Percentiles rank a stretch among this genome's conserved stretches.
Conservation (phyloP, 2,329 filamentous ascomycete genomes). For the Rhytidhysteron rufulum region DNA sequence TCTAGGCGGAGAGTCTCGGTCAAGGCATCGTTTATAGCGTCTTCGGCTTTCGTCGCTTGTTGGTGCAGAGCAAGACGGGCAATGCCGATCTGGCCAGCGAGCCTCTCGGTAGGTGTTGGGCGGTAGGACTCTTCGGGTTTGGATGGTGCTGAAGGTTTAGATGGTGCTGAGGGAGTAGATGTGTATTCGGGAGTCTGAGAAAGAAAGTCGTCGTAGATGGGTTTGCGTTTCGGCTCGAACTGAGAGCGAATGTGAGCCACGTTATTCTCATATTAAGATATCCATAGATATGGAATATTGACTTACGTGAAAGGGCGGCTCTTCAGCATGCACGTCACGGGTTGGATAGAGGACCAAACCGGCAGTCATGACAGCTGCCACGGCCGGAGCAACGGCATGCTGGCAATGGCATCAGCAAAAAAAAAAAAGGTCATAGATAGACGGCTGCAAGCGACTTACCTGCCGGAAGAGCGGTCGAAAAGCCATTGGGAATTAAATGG, state of each 20-base stretch:
- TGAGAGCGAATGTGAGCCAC: conserved; percentile 6
- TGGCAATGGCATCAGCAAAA: conserved; percentile 26
- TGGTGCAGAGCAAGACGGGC: conserved; percentile 77
- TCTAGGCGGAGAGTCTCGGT: conserved; percentile 80
- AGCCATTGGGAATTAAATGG: conserved; percentile 43
- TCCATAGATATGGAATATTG: background rate
- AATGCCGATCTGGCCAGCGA: conserved; percentile 76
- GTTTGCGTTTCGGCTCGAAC: conserved; percentile 47
- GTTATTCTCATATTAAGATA: background rate
- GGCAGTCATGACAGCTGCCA: conserved; percentile 40
- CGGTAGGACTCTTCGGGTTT: conserved; percentile 24
- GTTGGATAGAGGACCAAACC: conserved; percentile 46
- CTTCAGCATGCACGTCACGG: conserved; percentile 48
- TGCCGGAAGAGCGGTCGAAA: conserved; percentile 51
- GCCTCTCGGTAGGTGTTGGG: conserved; percentile 83
- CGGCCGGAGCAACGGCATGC: conserved; percentile 48
- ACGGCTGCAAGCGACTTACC: conserved; percentile 34
- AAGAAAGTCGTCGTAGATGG: conserved; percentile 72
- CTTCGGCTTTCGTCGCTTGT: conserved; percentile 71
- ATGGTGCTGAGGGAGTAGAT: conserved; percentile 27
- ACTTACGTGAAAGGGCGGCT: conserved; percentile 19
- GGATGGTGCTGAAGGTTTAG: conserved; percentile 12
- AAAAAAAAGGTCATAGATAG: conserved; percentile 10
- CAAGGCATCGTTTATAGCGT: conserved; percentile 77
- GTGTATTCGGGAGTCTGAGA: conserved; percentile 36